Evolutionary conservation across 2,329 filamentous ascomycete species (phyloP), one percentile per base, ranked within the genome.

Genomic region (Colletotrichum euphorbiae): DNA sequence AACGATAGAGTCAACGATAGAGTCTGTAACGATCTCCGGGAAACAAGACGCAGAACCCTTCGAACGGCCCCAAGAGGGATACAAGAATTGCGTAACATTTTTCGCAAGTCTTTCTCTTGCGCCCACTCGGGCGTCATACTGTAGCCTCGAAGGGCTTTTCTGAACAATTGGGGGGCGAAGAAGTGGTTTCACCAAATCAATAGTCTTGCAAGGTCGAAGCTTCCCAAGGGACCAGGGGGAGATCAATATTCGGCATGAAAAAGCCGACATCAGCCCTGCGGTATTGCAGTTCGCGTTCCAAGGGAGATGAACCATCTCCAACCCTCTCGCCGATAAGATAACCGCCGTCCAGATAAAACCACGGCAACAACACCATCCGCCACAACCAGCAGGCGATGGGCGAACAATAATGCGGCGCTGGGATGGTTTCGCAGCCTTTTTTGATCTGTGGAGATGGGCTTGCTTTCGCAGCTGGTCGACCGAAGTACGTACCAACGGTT

Each of bases 141-240:
- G 31, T 36, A 28, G 12, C 28, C n/a, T 28, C 19, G 4, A 15
- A 19, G 3, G 33, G 24, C 17, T 7, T 31, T 31, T 5, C 11
- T 12, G 17, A 33, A 3, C 11, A 24, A n/a, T 52, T 21, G 51
- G 46, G 31, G 21, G 45, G 21, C 8, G 13, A 59, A 68, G 52
- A 31, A 51, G 21, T 17, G 45, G 33, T 48, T 46, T 17, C 38
- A 55, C 31, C 31, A 3, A 55, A 38, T 48, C 66, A 69, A 66
- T 69, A 69, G 66, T 69, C 17, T 55, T 4, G 46, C 15, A 38
- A 21, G 40, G 40, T 31, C 40, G 43, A 40, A 50, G 51, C 54
- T 54, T 17, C 58, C 8, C 21, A 42, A 66, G 66, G 61, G 66
- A 60, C 8, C 42, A 69, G 66, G 66, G 66, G 66, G 61, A 55